Base-by-base conservation (phyloP, 805 yeast genomes). In the Myxozyma udenii region DNA sequence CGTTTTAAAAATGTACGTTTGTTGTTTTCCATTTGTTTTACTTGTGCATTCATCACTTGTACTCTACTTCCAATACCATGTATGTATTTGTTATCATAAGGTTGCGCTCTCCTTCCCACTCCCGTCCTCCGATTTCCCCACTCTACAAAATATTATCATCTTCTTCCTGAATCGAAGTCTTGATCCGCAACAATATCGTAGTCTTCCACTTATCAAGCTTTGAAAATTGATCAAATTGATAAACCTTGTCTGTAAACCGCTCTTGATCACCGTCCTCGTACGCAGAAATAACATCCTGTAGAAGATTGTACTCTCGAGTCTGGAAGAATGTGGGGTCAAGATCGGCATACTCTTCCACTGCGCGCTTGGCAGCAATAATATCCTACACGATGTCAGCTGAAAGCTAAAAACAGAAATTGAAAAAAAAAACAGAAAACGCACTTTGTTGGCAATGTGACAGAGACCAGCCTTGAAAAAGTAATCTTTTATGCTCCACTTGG, bases 141-240 rank as follows among this genome's bases (percentile, higher is more conserved):
- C 9, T 36, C 39, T 44, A 55, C 54, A 55, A 33, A 55, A 55
- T 55, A 36, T 55, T 55, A 16, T 55, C 60, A 51, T 85, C 95
- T 44, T 81, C 84, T 48, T 79, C 82, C 33, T 81, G 79, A 43
- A 87, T 82, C 2, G 77, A 71, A 59, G 78, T 83, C 72, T 93
- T 93, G 63, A 93, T 83, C 70, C 84, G 85, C 62, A 91, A 76
- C 60, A 93, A 76, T 45, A 93, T 73, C 25, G 85, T 81, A 11
- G 96, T 87, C 73, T 87, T 88, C 84, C 95, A 85, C 64, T 85
- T 87, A 67, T 93, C 98, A 50, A 93, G 78, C 68, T 88, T 88
- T 58, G 82, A 75, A 68, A 85, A 89, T 68, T 87, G 95, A 68
- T 93, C 98, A 64, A 72, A 93, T 58, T 86, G 93, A 65, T 77